Conservation (phyloP, 768 basidiomycete species). For the Trametes meyenii region DNA sequence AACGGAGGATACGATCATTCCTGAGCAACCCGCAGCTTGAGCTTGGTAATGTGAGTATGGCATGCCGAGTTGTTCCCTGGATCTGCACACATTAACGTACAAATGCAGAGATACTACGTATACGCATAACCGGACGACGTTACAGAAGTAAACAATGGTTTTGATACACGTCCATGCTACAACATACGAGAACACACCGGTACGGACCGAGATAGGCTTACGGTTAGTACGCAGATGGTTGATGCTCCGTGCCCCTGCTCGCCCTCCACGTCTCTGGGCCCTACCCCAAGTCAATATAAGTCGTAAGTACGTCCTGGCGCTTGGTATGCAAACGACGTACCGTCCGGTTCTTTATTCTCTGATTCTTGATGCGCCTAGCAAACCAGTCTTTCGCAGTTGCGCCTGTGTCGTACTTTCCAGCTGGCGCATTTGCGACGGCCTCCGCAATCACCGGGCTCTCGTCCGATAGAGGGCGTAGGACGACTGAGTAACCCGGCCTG, state of each 20-base stretch:
- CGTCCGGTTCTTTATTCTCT: constrained; percentile 45
- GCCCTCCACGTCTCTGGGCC: constrained; percentile 29
- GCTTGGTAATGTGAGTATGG: neutral
- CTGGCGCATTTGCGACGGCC: constrained; percentile 35
- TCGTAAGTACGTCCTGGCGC: neutral
- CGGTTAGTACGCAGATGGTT: neutral
- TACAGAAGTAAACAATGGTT: neutral
- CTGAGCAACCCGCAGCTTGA: neutral
- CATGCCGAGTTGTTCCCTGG: too few species aligned
- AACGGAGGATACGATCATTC: constrained; percentile 18
- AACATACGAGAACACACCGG: too few species aligned
- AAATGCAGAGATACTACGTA: too few species aligned
- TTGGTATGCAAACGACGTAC: constrained; percentile 28
- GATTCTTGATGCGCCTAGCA: constrained; percentile 42
- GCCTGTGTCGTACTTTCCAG: constrained; percentile 40
- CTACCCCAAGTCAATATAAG: constrained; percentile 2
- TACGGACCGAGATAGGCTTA: too few species aligned
- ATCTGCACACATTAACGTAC: too few species aligned
- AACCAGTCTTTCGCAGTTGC: constrained; percentile 47
- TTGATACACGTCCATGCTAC: neutral
- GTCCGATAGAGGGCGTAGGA: constrained; percentile 54
- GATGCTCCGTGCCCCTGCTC: constrained; percentile 30
- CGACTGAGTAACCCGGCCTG: constrained; percentile 55
- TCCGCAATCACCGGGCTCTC: constrained; percentile 54
- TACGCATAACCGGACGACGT: neutral